Evolutionary conservation across 345 rosid species (phyloP).

Genomic region (Stellera chamaejasme): DNA sequence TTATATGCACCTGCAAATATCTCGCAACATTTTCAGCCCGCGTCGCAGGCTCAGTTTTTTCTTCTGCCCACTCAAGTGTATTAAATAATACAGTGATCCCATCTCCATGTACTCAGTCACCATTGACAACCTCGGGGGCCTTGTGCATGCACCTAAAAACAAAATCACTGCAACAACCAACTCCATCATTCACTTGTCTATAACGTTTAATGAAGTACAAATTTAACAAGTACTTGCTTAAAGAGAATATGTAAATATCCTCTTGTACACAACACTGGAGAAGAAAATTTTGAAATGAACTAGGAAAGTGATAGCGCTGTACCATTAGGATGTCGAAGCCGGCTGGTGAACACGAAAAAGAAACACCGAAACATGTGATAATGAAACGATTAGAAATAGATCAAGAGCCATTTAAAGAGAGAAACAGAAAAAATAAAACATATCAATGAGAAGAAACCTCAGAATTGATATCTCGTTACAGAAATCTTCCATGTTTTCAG

Average conservation of each 20-base stretch:
- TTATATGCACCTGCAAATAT: constrained; percentile 80
- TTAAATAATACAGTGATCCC: constrained; percentile 84
- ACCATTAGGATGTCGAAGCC: constrained; percentile 98
- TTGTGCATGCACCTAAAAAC: constrained; percentile 96
- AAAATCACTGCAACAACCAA: constrained; percentile 66
- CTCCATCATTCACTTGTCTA: constrained; percentile 9
- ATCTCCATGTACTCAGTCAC: constrained; percentile 97
- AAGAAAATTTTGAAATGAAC: constrained; percentile 5
- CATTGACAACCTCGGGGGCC: constrained; percentile 87
- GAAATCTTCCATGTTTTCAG: constrained; percentile 96
- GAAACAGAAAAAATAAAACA: constrained; percentile 17
- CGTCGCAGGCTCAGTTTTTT: constrained; percentile 83
- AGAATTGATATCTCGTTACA: constrained; percentile 98
- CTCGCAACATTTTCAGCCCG: constrained; percentile 84
- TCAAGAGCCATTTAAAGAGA: constrained; percentile 5
- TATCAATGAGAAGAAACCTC: constrained; percentile 39
- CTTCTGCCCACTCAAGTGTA: constrained; percentile 86
- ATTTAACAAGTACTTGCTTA: too few species aligned
- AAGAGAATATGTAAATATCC: too few species aligned
- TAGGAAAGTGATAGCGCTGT: constrained; percentile 19
- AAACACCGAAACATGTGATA: constrained; percentile 17
- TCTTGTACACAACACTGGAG: too few species aligned
- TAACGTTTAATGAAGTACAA: not conserved
- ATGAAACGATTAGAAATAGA: constrained; percentile 27
- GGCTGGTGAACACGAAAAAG: constrained; percentile 44